Conservation (phyloP, 2,329 filamentous ascomycete species). For the Botryosphaeria agaves region DNA sequence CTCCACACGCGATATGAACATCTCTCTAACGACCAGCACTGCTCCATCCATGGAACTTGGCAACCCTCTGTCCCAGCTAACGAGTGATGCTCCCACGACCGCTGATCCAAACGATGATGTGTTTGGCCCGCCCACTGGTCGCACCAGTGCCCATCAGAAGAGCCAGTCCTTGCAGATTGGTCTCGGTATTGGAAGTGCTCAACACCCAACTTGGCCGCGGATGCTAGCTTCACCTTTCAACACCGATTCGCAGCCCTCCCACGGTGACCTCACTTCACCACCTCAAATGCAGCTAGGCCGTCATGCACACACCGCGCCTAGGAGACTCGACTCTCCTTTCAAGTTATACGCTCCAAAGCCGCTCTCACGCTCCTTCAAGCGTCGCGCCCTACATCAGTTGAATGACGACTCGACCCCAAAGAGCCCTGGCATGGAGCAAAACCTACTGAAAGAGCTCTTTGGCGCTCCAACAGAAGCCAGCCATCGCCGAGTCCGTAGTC, state of each 20-base stretch:
- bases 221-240: constrained; percentile 27
- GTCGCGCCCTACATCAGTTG: constrained; percentile 37
- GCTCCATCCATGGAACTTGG: constrained; percentile 32
- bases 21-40: constrained; percentile 33
- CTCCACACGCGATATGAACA: constrained; percentile 30
- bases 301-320: constrained; percentile 5
- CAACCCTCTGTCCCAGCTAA: constrained; percentile 28
- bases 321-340: constrained; percentile 34
- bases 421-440: constrained; percentile 20
- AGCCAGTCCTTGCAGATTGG: constrained; percentile 31
- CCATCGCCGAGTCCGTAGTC: constrained; percentile 39
- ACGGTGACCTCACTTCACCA: constrained; percentile 9
- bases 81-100: constrained; percentile 20
- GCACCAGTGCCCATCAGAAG: constrained; percentile 27
- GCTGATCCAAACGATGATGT: constrained; percentile 9
- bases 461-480: constrained; percentile 29
- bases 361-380: constrained; percentile 36
- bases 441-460: constrained; percentile 26
- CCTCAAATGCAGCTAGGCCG: constrained; percentile 2
- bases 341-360: constrained; percentile 35
- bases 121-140: constrained; percentile 19
- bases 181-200: constrained; percentile 23
- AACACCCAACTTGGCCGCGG: constrained; percentile 5
- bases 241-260: constrained; percentile 14
- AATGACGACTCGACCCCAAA: constrained; percentile 32